phyloP scores from a whole-genome alignment of 2,329 filamentous ascomycete genomes.

The Alternaria gansuensis region DNA sequence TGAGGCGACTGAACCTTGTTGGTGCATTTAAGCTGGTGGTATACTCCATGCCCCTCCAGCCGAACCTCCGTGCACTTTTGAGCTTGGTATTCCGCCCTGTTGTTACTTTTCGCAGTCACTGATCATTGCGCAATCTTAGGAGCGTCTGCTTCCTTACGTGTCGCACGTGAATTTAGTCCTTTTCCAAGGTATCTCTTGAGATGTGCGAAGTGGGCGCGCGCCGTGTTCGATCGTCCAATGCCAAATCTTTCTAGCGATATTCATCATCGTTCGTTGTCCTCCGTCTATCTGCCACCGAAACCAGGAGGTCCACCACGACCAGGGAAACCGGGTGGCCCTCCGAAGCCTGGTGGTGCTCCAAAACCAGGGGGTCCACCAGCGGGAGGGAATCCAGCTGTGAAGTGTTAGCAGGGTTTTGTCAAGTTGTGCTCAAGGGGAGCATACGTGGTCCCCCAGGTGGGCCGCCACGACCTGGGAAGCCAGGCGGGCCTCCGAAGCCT shows the following conservation, averaged over 20 bases:
- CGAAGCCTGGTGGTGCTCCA: constrained; percentile 44
- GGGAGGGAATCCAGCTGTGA: constrained; percentile 54
- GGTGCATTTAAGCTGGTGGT: constrained; percentile 19
- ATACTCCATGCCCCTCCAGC: constrained; percentile 15
- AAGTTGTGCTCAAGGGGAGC: constrained; percentile 11
- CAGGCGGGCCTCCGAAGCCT: constrained; percentile 49
- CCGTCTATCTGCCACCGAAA: constrained; percentile 37
- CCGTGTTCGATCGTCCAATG: constrained; percentile 11
- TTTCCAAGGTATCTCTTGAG: constrained; percentile 13
- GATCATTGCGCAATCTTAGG: constrained; percentile 1
- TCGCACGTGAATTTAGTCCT: constrained; percentile 7
- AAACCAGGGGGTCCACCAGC: constrained; percentile 61
- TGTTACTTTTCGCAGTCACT: constrained; percentile 7
- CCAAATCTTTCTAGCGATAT: constrained; percentile 9
- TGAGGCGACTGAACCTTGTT: constrained; percentile 15
- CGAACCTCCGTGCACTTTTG: constrained; percentile 16
- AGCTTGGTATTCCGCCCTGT: constrained; percentile 11
- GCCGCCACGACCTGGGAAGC: constrained; percentile 48
- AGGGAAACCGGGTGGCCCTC: constrained; percentile 33
- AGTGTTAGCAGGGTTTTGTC: constrained; percentile 34
- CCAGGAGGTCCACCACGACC: constrained; percentile 43
- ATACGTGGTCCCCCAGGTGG: constrained; percentile 53
- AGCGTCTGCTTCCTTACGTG: constrained; percentile 3
- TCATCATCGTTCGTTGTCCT: constrained; percentile 7
- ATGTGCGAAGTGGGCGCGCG: constrained; percentile 5